Base-by-base conservation (phyloP, 2,329 filamentous ascomycete species). In the Ambrosiella cleistominuta region DNA sequence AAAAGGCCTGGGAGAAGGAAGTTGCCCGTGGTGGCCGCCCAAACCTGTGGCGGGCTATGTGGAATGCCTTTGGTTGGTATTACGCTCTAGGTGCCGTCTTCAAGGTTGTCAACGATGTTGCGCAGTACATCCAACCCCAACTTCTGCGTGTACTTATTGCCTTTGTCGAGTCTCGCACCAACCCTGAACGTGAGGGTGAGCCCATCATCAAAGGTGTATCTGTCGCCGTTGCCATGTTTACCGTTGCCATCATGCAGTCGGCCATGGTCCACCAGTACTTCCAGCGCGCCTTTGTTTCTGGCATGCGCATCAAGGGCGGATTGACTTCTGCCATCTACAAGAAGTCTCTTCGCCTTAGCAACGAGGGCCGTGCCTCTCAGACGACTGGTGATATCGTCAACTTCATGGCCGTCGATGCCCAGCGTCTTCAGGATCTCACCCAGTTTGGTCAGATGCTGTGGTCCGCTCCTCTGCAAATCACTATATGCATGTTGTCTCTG, bases 301-400 rank as follows among this genome's bases (percentile, higher is more conserved):
- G 50, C n/a, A 98, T 98, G 93, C 83, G 88, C 57, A 88, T 98
- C 71, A 97, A 96, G 73, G 86, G 88, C 45, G 85, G 89, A 2
- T 72, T 98, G 62, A 91, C 88, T 6, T 86, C 91, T 1, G 81
- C 89, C 60, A 97, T 98, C 63, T 98, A 98, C 69, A 80, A 83
- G 60, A 98, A 98, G 72, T 86, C 90, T 0, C 76, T 97, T 62
- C 84, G 81, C 62, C 75, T 98, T 15, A 97, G 91, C 4, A 97
- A 95, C 65, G 93, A 98, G 71, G 93, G 93, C 7, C 81, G 91
- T 57, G 79, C 89, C 1, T 72, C 82, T 50, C 96, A 97, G 72
- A 87, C 88, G 0, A 98, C 93, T 0, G 93, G 93, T 59, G 94
- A 98, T 66, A 97, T 98, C 66, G 93, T 98, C 68, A 98, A 98